phyloP scores from a whole-genome alignment of 139 green algal species.

The Trebouxia sp. region DNA sequence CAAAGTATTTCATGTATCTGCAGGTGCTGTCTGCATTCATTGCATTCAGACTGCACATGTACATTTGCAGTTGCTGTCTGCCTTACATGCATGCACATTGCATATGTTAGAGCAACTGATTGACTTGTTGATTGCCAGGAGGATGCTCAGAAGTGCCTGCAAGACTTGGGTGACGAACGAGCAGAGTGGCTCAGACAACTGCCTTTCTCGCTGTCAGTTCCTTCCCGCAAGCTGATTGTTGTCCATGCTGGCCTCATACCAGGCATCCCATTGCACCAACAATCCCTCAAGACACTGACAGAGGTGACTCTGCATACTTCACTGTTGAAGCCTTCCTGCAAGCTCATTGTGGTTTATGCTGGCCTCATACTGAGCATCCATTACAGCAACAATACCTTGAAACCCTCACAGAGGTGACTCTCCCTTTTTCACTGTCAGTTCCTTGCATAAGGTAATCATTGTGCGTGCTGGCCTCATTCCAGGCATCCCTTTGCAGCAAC shows the following conservation, averaged over 20 bases:
- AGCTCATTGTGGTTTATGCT: not conserved
- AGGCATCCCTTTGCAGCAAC: too few relatives aligned
- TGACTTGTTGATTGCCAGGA: not conserved
- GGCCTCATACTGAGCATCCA: too few relatives aligned
- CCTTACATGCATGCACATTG: too few relatives aligned
- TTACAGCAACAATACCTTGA: too few relatives aligned
- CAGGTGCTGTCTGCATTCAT: too few relatives aligned
- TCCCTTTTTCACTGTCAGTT: too few relatives aligned
- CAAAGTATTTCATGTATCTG: too few relatives aligned
- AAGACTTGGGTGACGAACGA: not conserved
- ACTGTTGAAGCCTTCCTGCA: not conserved
- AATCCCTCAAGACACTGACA: constrained; percentile 25
- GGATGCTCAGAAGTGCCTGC: not conserved
- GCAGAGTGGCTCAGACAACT: constrained; percentile 17
- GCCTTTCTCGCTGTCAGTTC: constrained; percentile 6
- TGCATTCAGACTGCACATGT: too few relatives aligned
- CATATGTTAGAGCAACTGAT: not conserved
- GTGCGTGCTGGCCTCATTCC: too few relatives aligned
- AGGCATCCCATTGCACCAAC: not conserved
- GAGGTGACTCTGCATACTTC: not conserved
- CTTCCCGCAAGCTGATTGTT: constrained; percentile 5
- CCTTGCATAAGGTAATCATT: too few relatives aligned
- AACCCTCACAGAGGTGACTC: too few relatives aligned
- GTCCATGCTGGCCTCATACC: constrained; percentile 30
- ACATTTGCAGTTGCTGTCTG: too few relatives aligned